Conservation (phyloP, 495 filamentous ascomycete species). For the Letharia lupina region DNA sequence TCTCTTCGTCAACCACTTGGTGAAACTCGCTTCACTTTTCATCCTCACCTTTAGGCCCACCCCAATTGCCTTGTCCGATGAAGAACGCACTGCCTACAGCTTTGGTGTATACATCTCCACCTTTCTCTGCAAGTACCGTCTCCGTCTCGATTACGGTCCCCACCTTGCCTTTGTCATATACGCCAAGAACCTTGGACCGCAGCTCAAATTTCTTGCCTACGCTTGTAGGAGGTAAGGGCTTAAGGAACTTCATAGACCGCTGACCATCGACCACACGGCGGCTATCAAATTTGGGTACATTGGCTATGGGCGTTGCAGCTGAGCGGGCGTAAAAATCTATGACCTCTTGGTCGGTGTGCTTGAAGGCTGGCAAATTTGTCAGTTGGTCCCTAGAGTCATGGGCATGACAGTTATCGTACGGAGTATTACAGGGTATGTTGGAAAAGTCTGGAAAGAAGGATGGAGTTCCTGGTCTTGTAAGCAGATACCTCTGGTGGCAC, state of each 20-base stretch:
- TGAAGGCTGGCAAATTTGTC: slow-evolving; percentile 54
- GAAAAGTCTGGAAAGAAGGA: slow-evolving; percentile 74
- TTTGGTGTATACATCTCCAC: slow-evolving; percentile 63
- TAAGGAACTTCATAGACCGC: slow-evolving; percentile 67
- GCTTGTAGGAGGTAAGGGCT: slow-evolving; percentile 65
- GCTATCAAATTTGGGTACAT: slow-evolving; percentile 68
- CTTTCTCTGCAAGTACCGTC: slow-evolving; percentile 62
- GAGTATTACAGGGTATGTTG: slow-evolving; percentile 77
- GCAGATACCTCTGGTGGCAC: slow-evolving; percentile 12
- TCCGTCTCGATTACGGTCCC: slow-evolving; percentile 78
- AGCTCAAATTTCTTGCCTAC: slow-evolving; percentile 67
- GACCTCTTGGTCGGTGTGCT: slow-evolving; percentile 66
- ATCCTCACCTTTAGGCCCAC: slow-evolving; percentile 68
- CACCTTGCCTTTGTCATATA: slow-evolving; percentile 86
- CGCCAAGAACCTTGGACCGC: slow-evolving; percentile 69
- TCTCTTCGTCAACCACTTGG: neutral
- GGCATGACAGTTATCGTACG: slow-evolving; percentile 39
- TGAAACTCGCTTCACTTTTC: neutral
- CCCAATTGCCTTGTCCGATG: slow-evolving; percentile 80
- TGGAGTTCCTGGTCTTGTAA: slow-evolving; percentile 59
- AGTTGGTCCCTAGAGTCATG: neutral
- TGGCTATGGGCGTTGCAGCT: slow-evolving; percentile 54
- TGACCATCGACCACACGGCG: slow-evolving; percentile 76
- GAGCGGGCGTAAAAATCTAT: slow-evolving; percentile 73
- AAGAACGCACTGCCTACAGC: slow-evolving; percentile 64